phyloP scores from a whole-genome alignment of 2,329 filamentous ascomycete species.

The Aspergillus oerlinghausenensis region DNA sequence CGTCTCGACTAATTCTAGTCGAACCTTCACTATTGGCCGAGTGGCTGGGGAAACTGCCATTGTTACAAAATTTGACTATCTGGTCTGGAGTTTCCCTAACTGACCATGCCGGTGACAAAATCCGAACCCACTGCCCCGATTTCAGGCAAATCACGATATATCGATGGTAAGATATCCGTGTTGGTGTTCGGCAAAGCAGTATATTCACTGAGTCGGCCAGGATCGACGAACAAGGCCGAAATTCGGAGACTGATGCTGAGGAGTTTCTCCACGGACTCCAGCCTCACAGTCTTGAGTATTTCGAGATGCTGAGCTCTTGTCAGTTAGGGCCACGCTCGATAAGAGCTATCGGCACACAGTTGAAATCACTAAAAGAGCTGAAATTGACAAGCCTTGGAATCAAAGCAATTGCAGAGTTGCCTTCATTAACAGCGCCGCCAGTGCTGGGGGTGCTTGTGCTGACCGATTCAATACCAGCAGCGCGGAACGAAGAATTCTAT shows the following conservation, averaged over 20 bases:
- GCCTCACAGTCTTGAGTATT: conserved; percentile 54
- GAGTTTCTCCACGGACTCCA: conserved; percentile 55
- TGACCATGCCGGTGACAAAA: conserved; percentile 49
- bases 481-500: conserved; percentile 48
- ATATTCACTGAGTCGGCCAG: conserved; percentile 12
- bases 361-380: conserved; percentile 51
- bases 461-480: conserved; percentile 40
- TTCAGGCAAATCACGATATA: conserved; percentile 60
- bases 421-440: conserved; percentile 16
- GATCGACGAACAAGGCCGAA: conserved; percentile 25
- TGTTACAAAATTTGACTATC: conserved; percentile 56
- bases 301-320: conserved; percentile 56
- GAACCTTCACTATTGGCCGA: conserved; percentile 49
- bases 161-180: conserved; percentile 35
- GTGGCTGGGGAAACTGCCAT: conserved; percentile 57
- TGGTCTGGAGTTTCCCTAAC: conserved; percentile 59
- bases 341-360: conserved; percentile 49
- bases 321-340: conserved; percentile 53
- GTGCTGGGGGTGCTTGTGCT: conserved; percentile 48
- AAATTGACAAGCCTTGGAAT: conserved; percentile 47
- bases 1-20: conserved; percentile 30
- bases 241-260: conserved; percentile 56
- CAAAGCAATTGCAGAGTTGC: conserved; percentile 41
- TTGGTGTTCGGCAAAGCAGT: conserved; percentile 7
- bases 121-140: conserved; percentile 55